Evolutionary conservation across 1,284 basidiomycete genomes (phyloP).

Genomic region (Pseudozyma sp.): DNA sequence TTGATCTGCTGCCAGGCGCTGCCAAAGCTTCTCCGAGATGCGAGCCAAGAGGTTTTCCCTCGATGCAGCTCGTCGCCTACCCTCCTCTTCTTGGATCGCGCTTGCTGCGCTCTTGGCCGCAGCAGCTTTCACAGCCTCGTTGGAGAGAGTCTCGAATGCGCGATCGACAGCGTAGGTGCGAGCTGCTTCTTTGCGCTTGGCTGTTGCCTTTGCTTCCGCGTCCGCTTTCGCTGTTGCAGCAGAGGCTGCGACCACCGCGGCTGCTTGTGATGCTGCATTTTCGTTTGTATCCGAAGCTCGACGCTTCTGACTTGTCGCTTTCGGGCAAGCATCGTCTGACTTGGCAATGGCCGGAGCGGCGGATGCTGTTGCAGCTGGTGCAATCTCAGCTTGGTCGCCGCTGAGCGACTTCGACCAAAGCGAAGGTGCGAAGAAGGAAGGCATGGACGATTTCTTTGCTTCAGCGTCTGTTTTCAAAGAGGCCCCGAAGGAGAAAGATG

Average conservation of each 20-base stretch:
- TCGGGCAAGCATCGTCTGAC: not conserved
- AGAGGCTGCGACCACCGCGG: slow-evolving; percentile 1
- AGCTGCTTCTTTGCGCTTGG: slow-evolving; percentile 20
- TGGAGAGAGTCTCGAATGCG: slow-evolving; percentile 20
- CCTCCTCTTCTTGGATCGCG: slow-evolving; percentile 20
- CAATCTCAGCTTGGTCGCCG: not conserved
- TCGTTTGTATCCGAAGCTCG: slow-evolving; percentile 19
- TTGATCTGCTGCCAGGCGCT: slow-evolving; percentile 17
- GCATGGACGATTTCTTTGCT: slow-evolving; percentile 16
- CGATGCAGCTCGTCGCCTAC: slow-evolving; percentile 23
- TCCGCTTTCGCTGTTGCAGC: slow-evolving; percentile 13
- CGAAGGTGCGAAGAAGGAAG: slow-evolving; percentile 28
- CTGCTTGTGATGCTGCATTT: slow-evolving; percentile 19
- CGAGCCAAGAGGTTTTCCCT: slow-evolving; percentile 18
- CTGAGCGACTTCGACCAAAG: not conserved
- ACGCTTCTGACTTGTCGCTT: slow-evolving; percentile 12
- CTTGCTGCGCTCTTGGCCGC: slow-evolving; percentile 17
- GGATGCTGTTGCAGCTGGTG: not conserved
- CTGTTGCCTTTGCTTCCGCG: slow-evolving; percentile 17
- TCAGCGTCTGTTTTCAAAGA: not conserved
- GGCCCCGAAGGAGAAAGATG: slow-evolving; percentile 26
- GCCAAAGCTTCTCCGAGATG: slow-evolving; percentile 23
- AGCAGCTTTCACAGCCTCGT: slow-evolving; percentile 15
- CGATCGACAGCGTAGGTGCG: slow-evolving; percentile 20
- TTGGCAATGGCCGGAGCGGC: not conserved